phyloP scores from a whole-genome alignment of 306 rosid genomes.

The Trifolium dubium region DNA sequence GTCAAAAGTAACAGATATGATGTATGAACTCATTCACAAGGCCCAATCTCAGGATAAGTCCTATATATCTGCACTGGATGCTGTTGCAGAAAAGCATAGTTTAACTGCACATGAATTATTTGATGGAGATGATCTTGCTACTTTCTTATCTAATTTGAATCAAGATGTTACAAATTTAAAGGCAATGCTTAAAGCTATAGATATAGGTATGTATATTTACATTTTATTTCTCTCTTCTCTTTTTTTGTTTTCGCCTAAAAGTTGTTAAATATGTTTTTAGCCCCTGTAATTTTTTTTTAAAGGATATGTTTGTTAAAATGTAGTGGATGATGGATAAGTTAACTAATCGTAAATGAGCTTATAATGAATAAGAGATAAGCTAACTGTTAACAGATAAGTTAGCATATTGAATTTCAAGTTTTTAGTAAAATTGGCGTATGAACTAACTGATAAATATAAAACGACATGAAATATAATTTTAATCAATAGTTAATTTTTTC shows the following conservation, averaged over 20 bases:
- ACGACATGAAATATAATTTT: too few relatives aligned
- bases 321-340: too few relatives aligned
- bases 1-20: conserved; percentile 98
- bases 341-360: too few relatives aligned
- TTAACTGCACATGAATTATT: conserved; percentile 77
- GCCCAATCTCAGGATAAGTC: conserved; percentile 89
- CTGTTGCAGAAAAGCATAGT: conserved; percentile 78
- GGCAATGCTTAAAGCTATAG: conserved; percentile 98
- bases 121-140: conserved; percentile 74
- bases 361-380: too few relatives aligned
- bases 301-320: too few relatives aligned
- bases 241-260: neutral
- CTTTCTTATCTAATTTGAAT: conserved; percentile 73
- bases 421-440: too few relatives aligned
- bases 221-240: neutral
- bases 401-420: too few relatives aligned
- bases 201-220: conserved; percentile 60
- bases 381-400: too few relatives aligned
- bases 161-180: conserved; percentile 73
- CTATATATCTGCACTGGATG: conserved; percentile 73
- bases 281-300: too few relatives aligned
- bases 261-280: too few relatives aligned
- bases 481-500: too few relatives aligned
- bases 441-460: too few relatives aligned
- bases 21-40: conserved; percentile 83